These are phyloP conservation scores for Poa pratensis DNA, from an alignment of 176 grass and related monocot species.

Conservation along the genomic window DNA sequence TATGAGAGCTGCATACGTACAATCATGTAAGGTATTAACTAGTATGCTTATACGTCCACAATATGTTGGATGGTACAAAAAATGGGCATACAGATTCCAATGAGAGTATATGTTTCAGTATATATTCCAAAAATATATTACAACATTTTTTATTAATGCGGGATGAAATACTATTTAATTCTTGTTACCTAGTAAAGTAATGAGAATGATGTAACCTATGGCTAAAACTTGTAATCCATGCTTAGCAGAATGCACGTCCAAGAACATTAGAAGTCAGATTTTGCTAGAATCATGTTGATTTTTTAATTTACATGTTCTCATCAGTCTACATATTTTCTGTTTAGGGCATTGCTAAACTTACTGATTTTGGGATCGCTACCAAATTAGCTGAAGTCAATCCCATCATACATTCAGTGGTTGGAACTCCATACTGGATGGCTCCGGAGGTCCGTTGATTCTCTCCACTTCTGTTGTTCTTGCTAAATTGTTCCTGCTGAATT, in stretches of 20 bases:
- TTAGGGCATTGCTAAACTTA: conserved; percentile 98
- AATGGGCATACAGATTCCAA: too few relatives aligned
- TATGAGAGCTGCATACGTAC: too few relatives aligned
- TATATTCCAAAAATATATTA: too few relatives aligned
- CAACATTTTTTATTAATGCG: too few relatives aligned
- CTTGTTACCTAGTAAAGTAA: neutral
- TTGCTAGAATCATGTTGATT: neutral
- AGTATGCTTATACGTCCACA: neutral
- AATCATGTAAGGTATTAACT: too few relatives aligned
- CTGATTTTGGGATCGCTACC: conserved; percentile 96
- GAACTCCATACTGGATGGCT: conserved; percentile 99
- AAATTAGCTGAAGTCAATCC: conserved; percentile 90
- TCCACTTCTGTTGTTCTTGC: neutral
- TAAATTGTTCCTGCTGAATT: neutral
- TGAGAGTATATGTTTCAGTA: too few relatives aligned
- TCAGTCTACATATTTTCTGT: conserved; percentile 26
- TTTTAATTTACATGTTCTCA: conserved; percentile 32
- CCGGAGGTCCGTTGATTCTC: conserved; percentile 67
- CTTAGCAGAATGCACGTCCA: neutral
- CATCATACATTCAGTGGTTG: conserved; percentile 88
- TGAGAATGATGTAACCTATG: neutral
- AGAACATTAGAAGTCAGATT: neutral
- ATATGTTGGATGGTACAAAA: neutral
- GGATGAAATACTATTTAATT: too few relatives aligned
- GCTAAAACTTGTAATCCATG: conserved; percentile 15